A percentile compares a stretch with the other conserved stretches of the same genome.
These are phyloP conservation scores for Claviceps fusiformis DNA, from an alignment of 2,329 filamentous ascomycete genomes.

Conservation along the genomic window DNA sequence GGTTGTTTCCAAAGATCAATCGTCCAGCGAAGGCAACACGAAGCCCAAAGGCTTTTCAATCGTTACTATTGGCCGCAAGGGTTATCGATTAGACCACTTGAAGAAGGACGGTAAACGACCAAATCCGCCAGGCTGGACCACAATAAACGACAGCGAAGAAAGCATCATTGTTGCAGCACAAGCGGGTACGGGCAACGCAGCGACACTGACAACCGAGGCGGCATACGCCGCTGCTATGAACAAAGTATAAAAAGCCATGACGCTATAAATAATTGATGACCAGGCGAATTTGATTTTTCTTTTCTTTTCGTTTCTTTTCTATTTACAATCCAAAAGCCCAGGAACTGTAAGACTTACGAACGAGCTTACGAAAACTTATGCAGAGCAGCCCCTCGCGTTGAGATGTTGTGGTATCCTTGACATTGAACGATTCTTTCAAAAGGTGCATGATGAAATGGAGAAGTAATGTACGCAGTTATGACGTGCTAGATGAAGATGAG, in stretches of 20 bases:
- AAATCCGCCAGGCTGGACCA: conserved; percentile 10
- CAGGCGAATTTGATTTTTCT: not conserved
- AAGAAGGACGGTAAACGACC: conserved; percentile 7
- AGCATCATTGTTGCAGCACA: conserved; percentile 4
- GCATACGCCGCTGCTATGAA: not conserved
- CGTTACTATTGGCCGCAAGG: conserved; percentile 11
- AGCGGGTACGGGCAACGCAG: not conserved
- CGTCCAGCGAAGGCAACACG: not conserved
- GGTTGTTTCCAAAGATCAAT: conserved; percentile 4
- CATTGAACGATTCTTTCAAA: no score
- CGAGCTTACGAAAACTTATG: no score
- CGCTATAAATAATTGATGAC: not conserved
- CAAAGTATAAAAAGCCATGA: not conserved
- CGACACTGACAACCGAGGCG: not conserved
- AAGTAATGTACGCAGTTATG: no score
- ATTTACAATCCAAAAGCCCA: no score
- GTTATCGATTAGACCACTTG: conserved; percentile 8
- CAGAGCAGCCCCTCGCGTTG: no score
- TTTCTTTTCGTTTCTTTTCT: no score
- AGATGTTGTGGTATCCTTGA: no score
- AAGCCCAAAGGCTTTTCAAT: conserved; percentile 2
- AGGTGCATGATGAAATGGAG: no score
- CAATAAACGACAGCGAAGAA: conserved; percentile 12
- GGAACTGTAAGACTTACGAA: no score
- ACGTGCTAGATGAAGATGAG: no score